Conservation (phyloP, 1,284 basidiomycete species). For the Mrakiaceae sp. region DNA sequence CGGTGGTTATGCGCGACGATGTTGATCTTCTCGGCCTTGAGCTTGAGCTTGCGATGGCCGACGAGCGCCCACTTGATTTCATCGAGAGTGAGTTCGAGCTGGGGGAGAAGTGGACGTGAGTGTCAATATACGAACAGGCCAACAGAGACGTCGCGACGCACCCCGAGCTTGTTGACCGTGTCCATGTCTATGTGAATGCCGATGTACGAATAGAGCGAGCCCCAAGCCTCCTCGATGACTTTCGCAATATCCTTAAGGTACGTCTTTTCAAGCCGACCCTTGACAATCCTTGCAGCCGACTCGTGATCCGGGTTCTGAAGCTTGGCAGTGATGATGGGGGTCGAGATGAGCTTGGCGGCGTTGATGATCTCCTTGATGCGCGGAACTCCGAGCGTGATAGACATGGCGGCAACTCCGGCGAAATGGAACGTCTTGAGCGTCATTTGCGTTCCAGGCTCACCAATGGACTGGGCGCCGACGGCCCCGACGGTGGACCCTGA, state of each 20-base stretch:
- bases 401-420: conserved; percentile 99
- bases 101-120: conserved; percentile 11
- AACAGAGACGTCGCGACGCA: conserved; percentile 26
- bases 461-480: conserved; percentile 97
- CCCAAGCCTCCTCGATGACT: conserved; percentile 93
- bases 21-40: conserved; percentile 75
- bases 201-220: conserved; percentile 80
- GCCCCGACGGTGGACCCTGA: conserved; percentile 91
- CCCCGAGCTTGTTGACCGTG: conserved; percentile 82
- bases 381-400: conserved; percentile 96
- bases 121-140: neutral
- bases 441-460: conserved; percentile 99
- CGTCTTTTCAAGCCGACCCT: conserved; percentile 92
- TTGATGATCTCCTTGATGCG: conserved; percentile 99
- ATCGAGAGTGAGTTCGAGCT: conserved; percentile 88
- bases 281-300: conserved; percentile 89
- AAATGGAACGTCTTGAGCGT: conserved; percentile 98
- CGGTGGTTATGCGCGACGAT: conserved; percentile 64
- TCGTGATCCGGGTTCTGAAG: conserved; percentile 75
- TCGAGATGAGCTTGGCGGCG: conserved; percentile 90
- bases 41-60: conserved; percentile 77
- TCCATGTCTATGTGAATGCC: conserved; percentile 86
- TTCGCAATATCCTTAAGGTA: conserved; percentile 82
- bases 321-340: conserved; percentile 95
- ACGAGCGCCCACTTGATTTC: conserved; percentile 90